Evolutionary conservation across 352 stramenopile genomes (phyloP).

Genomic region (Globisporangium perplexum): DNA sequence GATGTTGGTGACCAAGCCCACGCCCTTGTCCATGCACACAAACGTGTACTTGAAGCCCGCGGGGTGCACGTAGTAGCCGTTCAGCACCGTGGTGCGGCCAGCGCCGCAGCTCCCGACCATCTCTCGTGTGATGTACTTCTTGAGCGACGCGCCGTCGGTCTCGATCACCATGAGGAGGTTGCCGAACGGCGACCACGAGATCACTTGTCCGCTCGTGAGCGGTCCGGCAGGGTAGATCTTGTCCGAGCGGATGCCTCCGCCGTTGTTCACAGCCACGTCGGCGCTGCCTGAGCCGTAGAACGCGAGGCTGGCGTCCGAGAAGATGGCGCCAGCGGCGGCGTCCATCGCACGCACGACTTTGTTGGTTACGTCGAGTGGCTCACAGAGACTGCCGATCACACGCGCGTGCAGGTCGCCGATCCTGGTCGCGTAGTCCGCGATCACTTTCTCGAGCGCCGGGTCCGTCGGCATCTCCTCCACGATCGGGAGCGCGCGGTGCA

Average conservation of each 20-base stretch:
- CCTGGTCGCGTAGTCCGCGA: constrained; percentile 34
- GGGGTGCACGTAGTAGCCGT: constrained; percentile 33
- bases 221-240: constrained; percentile 11
- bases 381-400: constrained; percentile 47
- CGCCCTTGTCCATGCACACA: constrained; percentile 20
- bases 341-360: constrained; percentile 27
- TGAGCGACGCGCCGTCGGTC: constrained; percentile 30
- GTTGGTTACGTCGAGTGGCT: constrained; percentile 42
- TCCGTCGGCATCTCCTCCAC: constrained; percentile 54
- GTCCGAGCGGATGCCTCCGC: constrained; percentile 19
- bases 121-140: constrained; percentile 35
- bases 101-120: constrained; percentile 23
- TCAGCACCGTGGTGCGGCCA: constrained; percentile 13
- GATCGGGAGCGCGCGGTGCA: constrained; percentile 45
- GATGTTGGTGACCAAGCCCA: constrained; percentile 25
- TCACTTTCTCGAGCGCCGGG: constrained; percentile 36
- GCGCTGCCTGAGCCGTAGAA: constrained; percentile 11
- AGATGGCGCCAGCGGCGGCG: neutral
- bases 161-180: constrained; percentile 16
- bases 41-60: constrained; percentile 37
- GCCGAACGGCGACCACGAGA: constrained; percentile 19
- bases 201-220: constrained; percentile 15
- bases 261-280: constrained; percentile 16
- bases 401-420: constrained; percentile 37
- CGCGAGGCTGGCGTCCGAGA: constrained; percentile 12